Percentiles rank a stretch among this genome's conserved stretches.
These are phyloP conservation scores for Silene conica DNA, from an alignment of 148 eudicot genomes.

Conservation along the genomic window DNA sequence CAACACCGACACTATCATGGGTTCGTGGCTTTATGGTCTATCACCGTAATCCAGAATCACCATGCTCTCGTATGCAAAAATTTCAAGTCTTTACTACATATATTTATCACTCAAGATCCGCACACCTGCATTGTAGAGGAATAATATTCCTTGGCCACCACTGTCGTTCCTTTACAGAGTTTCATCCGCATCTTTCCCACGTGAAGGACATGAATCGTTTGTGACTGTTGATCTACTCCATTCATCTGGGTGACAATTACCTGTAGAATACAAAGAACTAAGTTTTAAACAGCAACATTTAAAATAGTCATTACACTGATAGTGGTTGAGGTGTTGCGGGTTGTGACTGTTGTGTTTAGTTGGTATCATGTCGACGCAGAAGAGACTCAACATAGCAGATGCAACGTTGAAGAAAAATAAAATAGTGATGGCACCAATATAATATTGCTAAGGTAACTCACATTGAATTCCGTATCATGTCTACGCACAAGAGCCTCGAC, in stretches of 20 bases:
- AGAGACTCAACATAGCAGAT: too few relatives aligned
- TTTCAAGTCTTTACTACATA: neutral
- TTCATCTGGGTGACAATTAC: constrained; percentile 91
- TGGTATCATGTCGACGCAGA: neutral
- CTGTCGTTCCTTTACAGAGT: constrained; percentile 76
- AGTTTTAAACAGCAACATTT: neutral
- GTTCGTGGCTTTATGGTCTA: too few relatives aligned
- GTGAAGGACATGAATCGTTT: constrained; percentile 76
- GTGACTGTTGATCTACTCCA: constrained; percentile 64
- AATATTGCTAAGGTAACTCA: constrained; percentile 28
- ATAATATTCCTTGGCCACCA: constrained; percentile 80
- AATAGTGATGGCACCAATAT: neutral
- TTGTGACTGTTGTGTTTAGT: neutral
- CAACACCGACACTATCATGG: too few relatives aligned
- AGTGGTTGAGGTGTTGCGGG: too few relatives aligned
- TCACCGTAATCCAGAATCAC: too few relatives aligned
- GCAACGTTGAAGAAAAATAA: neutral
- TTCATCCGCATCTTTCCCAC: constrained; percentile 98
- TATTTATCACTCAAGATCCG: neutral
- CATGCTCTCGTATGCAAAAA: too few relatives aligned
- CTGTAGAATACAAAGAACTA: constrained; percentile 31
- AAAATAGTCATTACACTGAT: neutral
- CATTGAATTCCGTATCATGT: constrained; percentile 88
- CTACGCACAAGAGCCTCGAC: constrained; percentile 92
- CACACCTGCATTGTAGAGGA: constrained; percentile 91